These are phyloP conservation scores for Willaertia magna DNA, from an alignment of 208 protist species.

Conservation along the genomic window DNA sequence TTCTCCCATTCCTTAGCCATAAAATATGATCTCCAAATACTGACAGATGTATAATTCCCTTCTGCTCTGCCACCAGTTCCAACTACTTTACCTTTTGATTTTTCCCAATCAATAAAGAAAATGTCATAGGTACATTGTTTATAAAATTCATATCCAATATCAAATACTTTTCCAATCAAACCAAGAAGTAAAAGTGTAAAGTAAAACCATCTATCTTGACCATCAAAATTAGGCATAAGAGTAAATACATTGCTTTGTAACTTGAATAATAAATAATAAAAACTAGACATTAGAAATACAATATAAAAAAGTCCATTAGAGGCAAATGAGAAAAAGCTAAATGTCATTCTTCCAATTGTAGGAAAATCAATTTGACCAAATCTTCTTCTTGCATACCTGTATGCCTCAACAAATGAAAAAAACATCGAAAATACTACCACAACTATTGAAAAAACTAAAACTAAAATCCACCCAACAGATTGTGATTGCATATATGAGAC, in stretches of 20 bases:
- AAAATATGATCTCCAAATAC: constrained; percentile 13
- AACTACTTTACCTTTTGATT: constrained; percentile 11
- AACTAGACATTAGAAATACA: neutral
- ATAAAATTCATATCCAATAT: neutral
- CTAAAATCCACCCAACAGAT: neutral
- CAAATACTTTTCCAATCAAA: constrained; percentile 8
- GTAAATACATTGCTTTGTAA: neutral
- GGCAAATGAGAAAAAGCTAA: neutral
- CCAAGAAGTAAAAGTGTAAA: neutral
- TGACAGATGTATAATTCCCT: neutral
- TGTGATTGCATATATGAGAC: neutral
- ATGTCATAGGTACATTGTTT: constrained; percentile 11
- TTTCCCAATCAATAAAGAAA: constrained; percentile 28
- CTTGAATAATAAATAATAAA: constrained; percentile 7
- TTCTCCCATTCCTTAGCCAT: constrained; percentile 20
- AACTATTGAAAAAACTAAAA: neutral
- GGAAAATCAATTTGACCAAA: neutral
- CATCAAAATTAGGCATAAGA: neutral
- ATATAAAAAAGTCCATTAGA: neutral
- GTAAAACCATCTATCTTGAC: neutral
- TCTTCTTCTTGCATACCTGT: neutral
- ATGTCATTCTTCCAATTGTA: neutral
- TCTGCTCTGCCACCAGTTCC: neutral
- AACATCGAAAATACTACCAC: neutral
- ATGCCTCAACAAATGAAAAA: neutral